These are phyloP conservation scores for Solanum aculeatissimum DNA, from an alignment of 305 asterid genomes.

Conservation along the genomic window DNA sequence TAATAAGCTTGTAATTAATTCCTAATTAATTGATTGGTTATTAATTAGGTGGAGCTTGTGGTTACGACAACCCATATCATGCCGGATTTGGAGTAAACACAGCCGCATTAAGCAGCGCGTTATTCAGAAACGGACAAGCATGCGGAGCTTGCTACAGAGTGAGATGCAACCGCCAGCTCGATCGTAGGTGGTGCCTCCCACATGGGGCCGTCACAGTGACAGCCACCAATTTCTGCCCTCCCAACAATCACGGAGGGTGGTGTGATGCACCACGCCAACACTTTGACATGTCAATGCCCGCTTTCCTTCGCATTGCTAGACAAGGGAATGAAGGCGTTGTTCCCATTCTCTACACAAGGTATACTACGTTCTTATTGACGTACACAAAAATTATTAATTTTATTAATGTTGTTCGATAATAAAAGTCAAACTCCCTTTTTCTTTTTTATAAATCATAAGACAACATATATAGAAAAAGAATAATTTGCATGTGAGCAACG, in stretches of 20 bases:
- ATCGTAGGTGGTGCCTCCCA: constrained; percentile 39
- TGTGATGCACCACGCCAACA: constrained; percentile 66
- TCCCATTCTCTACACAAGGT: constrained; percentile 42
- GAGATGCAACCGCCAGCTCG: constrained; percentile 28
- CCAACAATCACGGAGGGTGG: constrained; percentile 65
- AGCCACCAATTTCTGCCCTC: constrained; percentile 66
- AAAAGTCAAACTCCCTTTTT: background rate
- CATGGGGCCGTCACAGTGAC: constrained; percentile 36
- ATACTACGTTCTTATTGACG: background rate
- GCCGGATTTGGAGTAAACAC: constrained; percentile 60
- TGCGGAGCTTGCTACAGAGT: constrained; percentile 60
- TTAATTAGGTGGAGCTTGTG: constrained; percentile 67
- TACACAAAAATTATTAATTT: background rate
- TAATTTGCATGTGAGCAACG: background rate
- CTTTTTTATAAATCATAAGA: background rate
- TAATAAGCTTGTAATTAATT: too few relatives aligned
- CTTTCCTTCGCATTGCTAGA: constrained; percentile 59
- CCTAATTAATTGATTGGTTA: background rate
- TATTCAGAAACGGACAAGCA: constrained; percentile 47
- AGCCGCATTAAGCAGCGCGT: constrained; percentile 50
- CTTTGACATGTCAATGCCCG: constrained; percentile 67
- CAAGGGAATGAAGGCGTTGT: constrained; percentile 49
- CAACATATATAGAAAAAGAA: background rate
- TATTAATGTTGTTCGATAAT: background rate
- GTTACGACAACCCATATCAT: constrained; percentile 40